Base-by-base conservation (phyloP, 2,329 filamentous ascomycete genomes). In the Corinectria fuckeliana region DNA sequence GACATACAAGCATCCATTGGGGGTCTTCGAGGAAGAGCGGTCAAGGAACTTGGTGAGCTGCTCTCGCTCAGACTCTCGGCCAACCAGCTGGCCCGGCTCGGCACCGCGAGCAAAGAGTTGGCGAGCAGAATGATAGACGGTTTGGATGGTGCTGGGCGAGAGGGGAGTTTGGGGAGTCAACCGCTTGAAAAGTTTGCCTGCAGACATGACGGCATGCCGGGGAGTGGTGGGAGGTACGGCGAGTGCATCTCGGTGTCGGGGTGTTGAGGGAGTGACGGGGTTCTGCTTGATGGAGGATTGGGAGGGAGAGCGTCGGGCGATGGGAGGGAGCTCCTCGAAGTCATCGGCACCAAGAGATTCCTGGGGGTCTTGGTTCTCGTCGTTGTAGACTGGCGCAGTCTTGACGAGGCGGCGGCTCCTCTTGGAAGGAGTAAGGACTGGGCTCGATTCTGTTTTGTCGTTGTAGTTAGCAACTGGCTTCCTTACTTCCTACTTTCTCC, bases 1-100 rank as follows among this genome's bases (percentile, higher is more conserved):
- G 66, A 99, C 90, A 73, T 99, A 99, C 50, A 97, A 84, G 72
- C 94, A 98, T 52, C 93, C 93, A 52, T 88, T 88, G 3, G 84
- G 85, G 10, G 80, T 81, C 16, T 85, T 76, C 8, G 84, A 80
- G 5, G 88, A 79, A 66, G 88, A 87, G 50, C 84, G 83, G 36
- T 85, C 79, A 50, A 97, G 82, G 72, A 97, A 97, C 0, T 72
- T 76, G 11, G 81, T 79, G 30, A 98, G 79, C 64, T 93, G 88
- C 13, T 82, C 79, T 38, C 85, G 81, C 71, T 89, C 81, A 71
- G 84, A 78, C 26, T 96, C 91, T 44, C 93, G 88, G 48, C 93
- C 93, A 56, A 96, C 83, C 11, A 97, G 80, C 67, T 88, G 85
- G 2, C 89, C 87, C 1, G 91, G 90, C 56, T 89, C 88, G 8